Conservation (phyloP, 2,329 filamentous ascomycete genomes). For the Parasarocladium wereldwijsianum region DNA sequence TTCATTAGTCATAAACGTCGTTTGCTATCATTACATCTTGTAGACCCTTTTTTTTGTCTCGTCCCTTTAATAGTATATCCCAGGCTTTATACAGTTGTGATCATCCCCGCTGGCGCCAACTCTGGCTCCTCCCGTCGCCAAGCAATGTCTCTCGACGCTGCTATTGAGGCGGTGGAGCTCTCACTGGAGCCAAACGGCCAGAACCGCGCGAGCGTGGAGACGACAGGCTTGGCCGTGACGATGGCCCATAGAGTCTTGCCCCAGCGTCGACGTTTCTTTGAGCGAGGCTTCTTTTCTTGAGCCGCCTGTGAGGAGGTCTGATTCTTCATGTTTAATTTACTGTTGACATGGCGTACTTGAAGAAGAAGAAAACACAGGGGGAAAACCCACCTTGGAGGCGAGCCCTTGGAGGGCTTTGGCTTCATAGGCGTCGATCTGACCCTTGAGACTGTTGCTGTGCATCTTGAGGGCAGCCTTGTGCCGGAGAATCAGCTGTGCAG, state of each 20-base stretch:
- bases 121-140: no score
- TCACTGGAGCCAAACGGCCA: conserved; percentile 2
- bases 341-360: neutral
- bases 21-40: no score
- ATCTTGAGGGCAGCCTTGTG: conserved; percentile 26
- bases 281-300: no score
- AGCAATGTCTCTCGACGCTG: no score
- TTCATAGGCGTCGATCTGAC: conserved; percentile 13
- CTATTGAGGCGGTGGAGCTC: no score
- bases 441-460: conserved; percentile 18
- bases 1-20: no score
- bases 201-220: neutral
- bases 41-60: no score
- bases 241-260: conserved; percentile 2
- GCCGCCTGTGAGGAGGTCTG: no score
- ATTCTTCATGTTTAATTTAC: neutral
- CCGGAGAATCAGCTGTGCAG: conserved; percentile 24
- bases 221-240: conserved; percentile 1
- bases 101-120: no score
- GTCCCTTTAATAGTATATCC: no score
- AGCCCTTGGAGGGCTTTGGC: conserved; percentile 5
- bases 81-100: no score
- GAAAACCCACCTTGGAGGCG: conserved; percentile 1
- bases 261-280: conserved; percentile 2
- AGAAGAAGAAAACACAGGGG: neutral